Base-by-base conservation (phyloP, 1,139 yeast genomes). In the Yamadazyma sp. region DNA sequence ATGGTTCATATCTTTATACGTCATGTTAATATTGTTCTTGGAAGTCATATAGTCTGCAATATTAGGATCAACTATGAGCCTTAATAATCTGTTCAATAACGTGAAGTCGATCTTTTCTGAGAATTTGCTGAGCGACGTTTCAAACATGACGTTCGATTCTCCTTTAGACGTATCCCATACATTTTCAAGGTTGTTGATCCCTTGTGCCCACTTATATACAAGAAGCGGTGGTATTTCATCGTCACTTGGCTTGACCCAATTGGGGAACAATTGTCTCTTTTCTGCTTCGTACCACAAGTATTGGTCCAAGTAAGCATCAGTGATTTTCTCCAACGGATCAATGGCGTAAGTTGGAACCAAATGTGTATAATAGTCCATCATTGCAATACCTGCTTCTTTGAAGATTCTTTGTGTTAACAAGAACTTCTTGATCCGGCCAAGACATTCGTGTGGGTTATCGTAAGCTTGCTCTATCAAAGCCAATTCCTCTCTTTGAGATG, bases 251-350 rank as follows among this genome's bases (percentile, higher is more conserved):
- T 94, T 92, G 33, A 92, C 73, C 98, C 98, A 94, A 54, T 84
- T 84, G 3, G 99, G 99, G 62, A 94, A 94, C 28, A 94, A 64
- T 14, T 82, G 80, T 41, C 97, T 67, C 52, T 86, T 83, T 37
- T 88, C 96, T 4, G 95, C 92, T 59, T 92, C 97, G 59, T 86
- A 92, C 97, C 97, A 92, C 38, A 94, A 67, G 52, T 90, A 94
- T 53, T 92, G 98, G 56, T 92, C 98, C 33, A 94, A 65, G 53
- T 92, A 94, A 0, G 97, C 97, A 64, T 94, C 99, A 0, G 97
- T 89, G 41, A 94, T 88, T 56, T 90, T 92, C 57, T 94, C 99
- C 35, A 89, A 64, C 0, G 97, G 96, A 56, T 90, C 97, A 15
- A 92, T 76, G 8, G 85, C 76, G 55, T 87, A 90, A 1, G 90